Percentiles rank a stretch among this genome's conserved stretches.
These are phyloP conservation scores for Magnaporthiopsis poae DNA, from an alignment of 2,329 filamentous ascomycete species.

Conservation along the genomic window DNA sequence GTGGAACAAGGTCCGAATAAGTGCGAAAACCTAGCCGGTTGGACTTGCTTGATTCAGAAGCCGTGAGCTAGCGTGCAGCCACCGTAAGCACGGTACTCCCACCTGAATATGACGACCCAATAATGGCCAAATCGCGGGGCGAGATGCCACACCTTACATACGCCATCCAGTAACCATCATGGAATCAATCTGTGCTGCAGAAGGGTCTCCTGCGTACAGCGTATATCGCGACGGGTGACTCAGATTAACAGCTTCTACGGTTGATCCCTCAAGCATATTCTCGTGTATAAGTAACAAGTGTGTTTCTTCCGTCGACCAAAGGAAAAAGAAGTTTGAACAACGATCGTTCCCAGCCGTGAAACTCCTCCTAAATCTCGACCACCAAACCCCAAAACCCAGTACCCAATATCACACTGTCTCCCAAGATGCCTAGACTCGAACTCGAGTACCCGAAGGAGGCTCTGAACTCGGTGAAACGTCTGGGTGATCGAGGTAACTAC, in stretches of 20 bases:
- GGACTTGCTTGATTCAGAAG: not conserved
- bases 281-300: not conserved
- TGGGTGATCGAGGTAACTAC: conserved; percentile 49
- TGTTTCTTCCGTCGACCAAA: not conserved
- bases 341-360: not conserved
- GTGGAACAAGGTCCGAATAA: not conserved
- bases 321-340: not conserved
- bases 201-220: not conserved
- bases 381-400: not conserved
- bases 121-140: not conserved
- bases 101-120: not conserved
- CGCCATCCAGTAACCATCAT: not conserved
- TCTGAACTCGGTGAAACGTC: conserved; percentile 57
- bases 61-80: not conserved
- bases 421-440: conserved; percentile 31
- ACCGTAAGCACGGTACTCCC: not conserved
- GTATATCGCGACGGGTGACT: not conserved
- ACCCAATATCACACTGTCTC: not conserved
- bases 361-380: too few species aligned
- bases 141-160: not conserved
- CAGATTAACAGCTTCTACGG: not conserved
- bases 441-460: conserved; percentile 55
- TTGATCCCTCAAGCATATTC: not conserved
- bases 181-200: not conserved
- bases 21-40: not conserved